Percentiles rank a stretch among this genome's conserved stretches.
Evolutionary conservation across 148 eudicot genomes (phyloP).

Genomic region (Camellia japonica): DNA sequence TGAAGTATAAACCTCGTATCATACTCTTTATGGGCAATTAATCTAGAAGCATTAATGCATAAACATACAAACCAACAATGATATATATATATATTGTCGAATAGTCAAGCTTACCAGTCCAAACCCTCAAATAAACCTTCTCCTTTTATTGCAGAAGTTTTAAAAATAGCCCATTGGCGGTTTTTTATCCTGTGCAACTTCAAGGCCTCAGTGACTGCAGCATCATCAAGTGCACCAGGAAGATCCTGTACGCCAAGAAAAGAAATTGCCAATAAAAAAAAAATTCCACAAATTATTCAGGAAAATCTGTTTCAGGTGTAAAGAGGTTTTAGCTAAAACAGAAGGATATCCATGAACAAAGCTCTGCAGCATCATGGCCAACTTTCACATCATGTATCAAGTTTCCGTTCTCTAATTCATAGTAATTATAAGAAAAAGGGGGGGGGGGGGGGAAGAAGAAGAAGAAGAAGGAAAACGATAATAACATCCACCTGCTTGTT

Average conservation of each 20-base stretch:
- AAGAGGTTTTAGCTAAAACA: slow-evolving; percentile 9
- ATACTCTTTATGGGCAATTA: background rate
- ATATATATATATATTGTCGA: background rate
- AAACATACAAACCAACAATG: background rate
- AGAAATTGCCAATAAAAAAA: background rate
- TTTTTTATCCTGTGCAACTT: slow-evolving; percentile 94
- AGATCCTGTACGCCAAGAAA: slow-evolving; percentile 59
- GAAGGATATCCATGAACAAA: background rate
- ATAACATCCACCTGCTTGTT: slow-evolving; percentile 80
- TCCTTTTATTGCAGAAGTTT: slow-evolving; percentile 94
- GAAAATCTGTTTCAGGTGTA: background rate
- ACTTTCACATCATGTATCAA: background rate
- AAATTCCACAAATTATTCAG: background rate
- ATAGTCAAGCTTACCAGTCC: slow-evolving; percentile 64
- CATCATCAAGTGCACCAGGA: slow-evolving; percentile 96
- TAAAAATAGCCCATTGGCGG: slow-evolving; percentile 95
- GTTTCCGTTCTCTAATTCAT: background rate
- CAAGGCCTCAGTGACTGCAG: slow-evolving; percentile 87
- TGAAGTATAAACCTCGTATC: background rate
- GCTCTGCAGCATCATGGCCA: background rate
- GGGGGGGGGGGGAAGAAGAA: no score
- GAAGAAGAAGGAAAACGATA: background rate
- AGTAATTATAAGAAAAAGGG: background rate
- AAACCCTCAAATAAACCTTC: slow-evolving; percentile 97
- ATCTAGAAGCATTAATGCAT: background rate